Evolutionary conservation across 2,329 filamentous ascomycete genomes (phyloP).

Genomic region (Blastomyces emzantsi): DNA sequence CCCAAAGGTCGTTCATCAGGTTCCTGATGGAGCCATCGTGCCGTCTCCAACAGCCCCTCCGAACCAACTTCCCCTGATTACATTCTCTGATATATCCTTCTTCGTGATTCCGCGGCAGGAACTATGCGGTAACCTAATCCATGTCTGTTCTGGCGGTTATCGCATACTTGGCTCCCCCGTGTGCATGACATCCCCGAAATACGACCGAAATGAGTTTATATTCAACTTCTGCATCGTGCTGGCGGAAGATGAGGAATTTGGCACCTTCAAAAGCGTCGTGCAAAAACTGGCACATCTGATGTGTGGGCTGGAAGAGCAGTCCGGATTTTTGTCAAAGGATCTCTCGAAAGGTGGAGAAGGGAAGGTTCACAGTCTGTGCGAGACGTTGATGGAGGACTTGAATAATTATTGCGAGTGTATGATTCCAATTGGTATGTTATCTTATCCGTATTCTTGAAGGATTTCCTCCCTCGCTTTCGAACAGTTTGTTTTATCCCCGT

Average conservation of each 20-base stretch:
- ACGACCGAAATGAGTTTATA: slow-evolving; percentile 91
- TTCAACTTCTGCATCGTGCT: slow-evolving; percentile 94
- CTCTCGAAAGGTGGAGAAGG: slow-evolving; percentile 39
- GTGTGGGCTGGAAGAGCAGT: slow-evolving; percentile 85
- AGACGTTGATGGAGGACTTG: slow-evolving; percentile 81
- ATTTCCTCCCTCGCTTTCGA: neutral
- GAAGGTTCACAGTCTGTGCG: slow-evolving; percentile 61
- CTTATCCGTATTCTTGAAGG: neutral
- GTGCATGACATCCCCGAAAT: slow-evolving; percentile 71
- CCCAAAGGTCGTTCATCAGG: slow-evolving; percentile 55
- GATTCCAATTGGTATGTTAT: slow-evolving; percentile 74
- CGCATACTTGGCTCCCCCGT: slow-evolving; percentile 82
- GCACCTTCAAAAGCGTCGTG: slow-evolving; percentile 75
- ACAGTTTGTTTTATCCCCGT: neutral
- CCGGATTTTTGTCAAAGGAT: slow-evolving; percentile 57
- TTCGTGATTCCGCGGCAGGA: slow-evolving; percentile 93
- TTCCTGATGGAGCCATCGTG: slow-evolving; percentile 51
- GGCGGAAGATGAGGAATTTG: slow-evolving; percentile 59
- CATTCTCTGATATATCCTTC: slow-evolving; percentile 77
- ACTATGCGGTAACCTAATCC: slow-evolving; percentile 83
- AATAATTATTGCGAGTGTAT: slow-evolving; percentile 98
- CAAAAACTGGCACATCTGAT: slow-evolving; percentile 77
- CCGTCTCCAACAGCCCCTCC: slow-evolving; percentile 37
- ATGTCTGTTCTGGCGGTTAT: slow-evolving; percentile 62
- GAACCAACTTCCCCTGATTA: slow-evolving; percentile 58